Percentiles rank a stretch among this genome's conserved stretches.
Evolutionary conservation across 2,329 filamentous ascomycete genomes (phyloP).

Genomic region (Colletotrichum godetiae): DNA sequence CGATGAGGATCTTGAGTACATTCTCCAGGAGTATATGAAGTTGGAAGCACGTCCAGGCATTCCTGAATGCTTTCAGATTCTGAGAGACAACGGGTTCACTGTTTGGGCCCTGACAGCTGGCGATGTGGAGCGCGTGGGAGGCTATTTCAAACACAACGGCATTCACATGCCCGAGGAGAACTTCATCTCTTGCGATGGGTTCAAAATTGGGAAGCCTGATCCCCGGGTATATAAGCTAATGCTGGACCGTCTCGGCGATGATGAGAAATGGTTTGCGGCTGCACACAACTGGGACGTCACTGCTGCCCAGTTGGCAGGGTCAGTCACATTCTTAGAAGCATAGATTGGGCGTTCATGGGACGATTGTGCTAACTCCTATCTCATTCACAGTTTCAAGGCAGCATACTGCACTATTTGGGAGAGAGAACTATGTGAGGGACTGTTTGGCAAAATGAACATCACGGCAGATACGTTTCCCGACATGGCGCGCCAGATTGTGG

Average conservation of each 20-base stretch:
- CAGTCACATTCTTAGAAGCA: too few species aligned
- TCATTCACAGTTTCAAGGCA: too few species aligned
- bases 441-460: too few species aligned
- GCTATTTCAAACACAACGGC: slow-evolving; percentile 60
- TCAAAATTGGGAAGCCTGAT: slow-evolving; percentile 61
- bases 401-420: too few species aligned
- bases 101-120: slow-evolving; percentile 66
- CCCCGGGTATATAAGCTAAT: slow-evolving; percentile 57
- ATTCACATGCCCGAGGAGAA: slow-evolving; percentile 62
- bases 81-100: slow-evolving; percentile 59
- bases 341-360: too few species aligned
- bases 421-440: too few species aligned
- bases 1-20: slow-evolving; percentile 53
- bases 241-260: slow-evolving; percentile 50
- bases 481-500: too few species aligned
- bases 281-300: slow-evolving; percentile 67
- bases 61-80: slow-evolving; percentile 52
- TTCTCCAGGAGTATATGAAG: slow-evolving; percentile 50
- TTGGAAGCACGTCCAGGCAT: slow-evolving; percentile 51
- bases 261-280: slow-evolving; percentile 66
- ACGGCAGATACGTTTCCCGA: too few species aligned
- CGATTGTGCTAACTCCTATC: too few species aligned
- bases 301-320: too few species aligned
- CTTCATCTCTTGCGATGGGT: slow-evolving; percentile 61
- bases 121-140: slow-evolving; percentile 59